Base-by-base conservation (phyloP, 1,139 yeast genomes). In the Scheffersomyces cryptocercus region DNA sequence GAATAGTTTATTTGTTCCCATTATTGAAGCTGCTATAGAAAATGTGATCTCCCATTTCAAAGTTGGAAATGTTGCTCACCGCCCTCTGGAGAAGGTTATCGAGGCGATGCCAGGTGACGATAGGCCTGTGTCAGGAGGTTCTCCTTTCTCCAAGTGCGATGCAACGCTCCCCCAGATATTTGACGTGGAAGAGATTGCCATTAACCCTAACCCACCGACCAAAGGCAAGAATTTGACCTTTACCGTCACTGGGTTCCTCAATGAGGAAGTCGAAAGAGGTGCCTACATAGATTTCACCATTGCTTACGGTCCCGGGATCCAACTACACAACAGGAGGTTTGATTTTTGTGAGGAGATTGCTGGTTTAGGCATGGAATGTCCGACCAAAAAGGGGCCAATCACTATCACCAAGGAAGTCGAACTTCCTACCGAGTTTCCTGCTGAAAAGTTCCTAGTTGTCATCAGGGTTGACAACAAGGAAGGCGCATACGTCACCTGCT, bases 201-300 rank as follows among this genome's bases (percentile, higher is more conserved):
- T 91, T 47, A 61, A 70, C 26, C 98, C 98, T 43, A 88, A 88
- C 58, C 97, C 97, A 8, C 97, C 98, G 3, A 71, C 60, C 38
- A 81, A 87, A 54, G 97, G 97, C 12, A 67, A 70, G 30, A 85
- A 87, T 55, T 71, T 91, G 58, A 85, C 93, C 9, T 79, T 91
- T 47, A 60, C 74, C 16, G 97, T 96, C 3, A 62, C 70, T 14
- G 98, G 96, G 3, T 61, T 60, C 35, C 65, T 90, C 45, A 53
- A 70, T 30, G 62, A 75, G 44, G 72, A 72, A n/a, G 69, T 91
- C 35, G 79, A 66, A 36, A 90, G 68, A 7, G 98, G 98, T 33
- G 87, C 97, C 0, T 91, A 89, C 58, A 93, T 90, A 41, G 96
- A 88, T 51, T 88, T 91, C 34, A 95, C 88, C 51, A 97, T 91